A percentile compares a stretch with the other conserved stretches of the same genome.
phyloP scores from a whole-genome alignment of 176 grass and related monocot species.

The Elaeis guineensis region DNA sequence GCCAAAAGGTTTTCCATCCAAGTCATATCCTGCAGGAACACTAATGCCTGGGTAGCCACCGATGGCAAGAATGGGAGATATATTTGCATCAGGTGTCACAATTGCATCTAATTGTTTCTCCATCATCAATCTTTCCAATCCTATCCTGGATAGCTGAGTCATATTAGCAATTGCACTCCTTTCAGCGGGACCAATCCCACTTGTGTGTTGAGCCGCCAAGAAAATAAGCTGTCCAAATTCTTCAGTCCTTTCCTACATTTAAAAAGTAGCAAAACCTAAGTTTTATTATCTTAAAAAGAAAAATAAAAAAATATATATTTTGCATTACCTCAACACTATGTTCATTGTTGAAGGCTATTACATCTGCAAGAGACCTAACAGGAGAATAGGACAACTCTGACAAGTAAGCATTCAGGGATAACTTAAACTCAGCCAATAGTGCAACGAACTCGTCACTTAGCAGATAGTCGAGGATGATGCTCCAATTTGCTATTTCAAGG shows the following conservation, averaged over 20 bases:
- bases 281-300: too few relatives aligned
- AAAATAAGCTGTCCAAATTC: not conserved
- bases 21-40: conserved; percentile 38
- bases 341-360: conserved; percentile 58
- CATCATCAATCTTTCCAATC: not conserved
- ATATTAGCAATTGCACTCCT: not conserved
- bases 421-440: conserved; percentile 52
- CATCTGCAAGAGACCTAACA: conserved; percentile 37
- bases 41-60: conserved; percentile 50
- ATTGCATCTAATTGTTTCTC: not conserved
- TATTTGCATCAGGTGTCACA: not conserved
- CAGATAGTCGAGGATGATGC: conserved; percentile 28
- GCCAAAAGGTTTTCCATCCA: conserved; percentile 35
- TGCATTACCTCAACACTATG: conserved; percentile 29
- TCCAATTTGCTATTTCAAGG: conserved; percentile 39
- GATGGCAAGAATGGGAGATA: conserved; percentile 20
- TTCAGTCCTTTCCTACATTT: not conserved
- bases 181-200: not conserved
- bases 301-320: too few relatives aligned
- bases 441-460: conserved; percentile 32
- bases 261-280: not conserved
- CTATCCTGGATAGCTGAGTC: not conserved
- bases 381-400: conserved; percentile 34
- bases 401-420: conserved; percentile 37
- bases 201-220: not conserved